Evolutionary conservation across 1,139 yeast genomes (phyloP).

Genomic region (Hemisphaericaspora subhashii): DNA sequence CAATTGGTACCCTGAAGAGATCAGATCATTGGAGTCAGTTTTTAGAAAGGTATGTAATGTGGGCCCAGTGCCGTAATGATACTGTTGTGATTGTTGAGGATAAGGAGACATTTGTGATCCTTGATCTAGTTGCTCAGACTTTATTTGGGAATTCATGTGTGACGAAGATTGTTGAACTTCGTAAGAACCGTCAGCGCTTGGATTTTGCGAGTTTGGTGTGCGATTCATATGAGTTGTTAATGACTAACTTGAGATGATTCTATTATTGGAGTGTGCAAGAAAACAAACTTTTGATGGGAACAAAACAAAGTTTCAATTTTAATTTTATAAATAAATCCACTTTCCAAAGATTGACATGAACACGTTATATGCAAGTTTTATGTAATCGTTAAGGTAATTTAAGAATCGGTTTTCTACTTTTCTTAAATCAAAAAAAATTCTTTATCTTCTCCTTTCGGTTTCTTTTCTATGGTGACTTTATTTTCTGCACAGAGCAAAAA

Average conservation of each 20-base stretch:
- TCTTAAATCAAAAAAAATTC: background rate
- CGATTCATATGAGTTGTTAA: slow-evolving; percentile 1
- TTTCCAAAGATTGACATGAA: background rate
- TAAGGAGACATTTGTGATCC: slow-evolving; percentile 1
- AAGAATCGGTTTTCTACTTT: background rate
- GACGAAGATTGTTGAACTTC: slow-evolving; percentile 1
- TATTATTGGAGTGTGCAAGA: background rate
- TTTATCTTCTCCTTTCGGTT: background rate
- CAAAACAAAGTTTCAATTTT: slow-evolving; percentile 1
- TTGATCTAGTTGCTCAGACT: background rate
- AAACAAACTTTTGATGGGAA: background rate
- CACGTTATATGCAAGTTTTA: background rate
- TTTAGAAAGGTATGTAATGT: slow-evolving; percentile 1
- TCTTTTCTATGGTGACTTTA: background rate
- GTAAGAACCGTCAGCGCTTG: background rate
- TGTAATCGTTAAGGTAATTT: background rate
- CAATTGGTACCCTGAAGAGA: slow-evolving; percentile 2
- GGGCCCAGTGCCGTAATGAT: background rate
- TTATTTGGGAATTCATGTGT: background rate
- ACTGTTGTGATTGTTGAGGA: slow-evolving; percentile 5
- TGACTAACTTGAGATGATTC: background rate
- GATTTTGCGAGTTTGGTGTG: slow-evolving; percentile 4
- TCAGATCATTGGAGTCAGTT: background rate
- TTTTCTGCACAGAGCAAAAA: background rate
- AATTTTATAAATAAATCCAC: background rate